Evolutionary conservation across 768 basidiomycete genomes (phyloP), one percentile per base, ranked within the genome.

Genomic region (Boletus vermiculosoides): DNA sequence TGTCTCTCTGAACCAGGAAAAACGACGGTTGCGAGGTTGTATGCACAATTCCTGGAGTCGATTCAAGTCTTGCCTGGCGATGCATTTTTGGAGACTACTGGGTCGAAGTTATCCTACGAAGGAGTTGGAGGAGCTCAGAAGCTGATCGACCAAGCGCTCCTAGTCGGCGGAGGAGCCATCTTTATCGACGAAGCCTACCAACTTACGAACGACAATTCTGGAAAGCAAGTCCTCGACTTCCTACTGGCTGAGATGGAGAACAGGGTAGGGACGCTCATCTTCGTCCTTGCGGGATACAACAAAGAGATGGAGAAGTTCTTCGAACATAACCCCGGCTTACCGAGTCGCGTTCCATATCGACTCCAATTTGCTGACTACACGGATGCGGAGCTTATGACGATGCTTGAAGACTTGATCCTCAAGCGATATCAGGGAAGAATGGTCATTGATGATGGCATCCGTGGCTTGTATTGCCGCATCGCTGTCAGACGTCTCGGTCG

Each of bases 231-330:
- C 4, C 77, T 89, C 5, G 86, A 89, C 58, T 88, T 82, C 63
- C 76, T 89, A 0, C 76, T 89, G 1, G 85, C 87, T 0, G 87
- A 89, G 66, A 88, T 89, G 84, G 86, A 88, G 63, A 88, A 88
- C 63, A 77, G 79, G 34, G 75, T 83, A 4, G 88, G 85, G 6
- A 81, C 73, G 7, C 60, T 88, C 7, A 83, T 87, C 12, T 89
- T 89, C 70, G 81, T 89, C 52, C 74, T 89, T 2, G 87, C 88
- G 0, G 87, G 87, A 5, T 89, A 89, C 66, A 80, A 73, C 66
- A 84, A 80, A 52, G 76, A 89, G 67, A 88, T 89, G 88, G 87
- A 89, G 60, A 82, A 78, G 44, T 89, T 89, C 72, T 88, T 89
- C 57, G 86, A 88, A 57, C 86, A 87, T 57, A 88, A 89, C 62